These are phyloP conservation scores for Juncus inflexus DNA, from an alignment of 176 grass and related monocot species.

Conservation along the genomic window DNA sequence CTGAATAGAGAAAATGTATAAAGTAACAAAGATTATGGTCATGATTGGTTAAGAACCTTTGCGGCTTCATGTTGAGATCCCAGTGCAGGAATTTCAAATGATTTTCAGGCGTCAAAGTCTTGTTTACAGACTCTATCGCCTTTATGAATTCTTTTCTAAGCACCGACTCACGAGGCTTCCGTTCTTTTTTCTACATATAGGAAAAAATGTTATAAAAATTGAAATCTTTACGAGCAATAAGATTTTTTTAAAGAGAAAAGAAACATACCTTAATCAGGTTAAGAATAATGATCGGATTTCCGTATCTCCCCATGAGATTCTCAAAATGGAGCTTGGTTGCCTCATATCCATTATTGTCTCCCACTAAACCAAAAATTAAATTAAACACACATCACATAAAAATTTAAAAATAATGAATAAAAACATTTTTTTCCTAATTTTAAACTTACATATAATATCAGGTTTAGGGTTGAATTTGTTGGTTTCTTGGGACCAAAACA, in stretches of 20 bases:
- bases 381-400: conserved; percentile 5
- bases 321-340: conserved; percentile 82
- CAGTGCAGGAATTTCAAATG: conserved; percentile 83
- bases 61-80: conserved; percentile 87
- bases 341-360: conserved; percentile 67
- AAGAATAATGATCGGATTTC: conserved; percentile 87
- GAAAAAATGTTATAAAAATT: conserved; percentile 10
- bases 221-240: conserved; percentile 26
- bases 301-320: conserved; percentile 78
- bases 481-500: conserved; percentile 93
- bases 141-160: conserved; percentile 72
- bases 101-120: conserved; percentile 45
- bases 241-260: not conserved
- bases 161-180: conserved; percentile 73
- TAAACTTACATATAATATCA: conserved; percentile 82
- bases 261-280: conserved; percentile 90
- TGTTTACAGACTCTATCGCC: conserved; percentile 66
- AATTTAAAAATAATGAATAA: not conserved
- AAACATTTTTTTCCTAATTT: conserved; percentile 11
- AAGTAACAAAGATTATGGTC: conserved; percentile 9
- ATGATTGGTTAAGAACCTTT: conserved; percentile 48
- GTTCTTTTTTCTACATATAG: conserved; percentile 56
- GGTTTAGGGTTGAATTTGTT: conserved; percentile 74
- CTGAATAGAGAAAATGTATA: not conserved
- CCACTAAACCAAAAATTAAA: conserved; percentile 46